Base-by-base conservation (phyloP, 208 protist genomes). In the Leishmania braziliensis region DNA sequence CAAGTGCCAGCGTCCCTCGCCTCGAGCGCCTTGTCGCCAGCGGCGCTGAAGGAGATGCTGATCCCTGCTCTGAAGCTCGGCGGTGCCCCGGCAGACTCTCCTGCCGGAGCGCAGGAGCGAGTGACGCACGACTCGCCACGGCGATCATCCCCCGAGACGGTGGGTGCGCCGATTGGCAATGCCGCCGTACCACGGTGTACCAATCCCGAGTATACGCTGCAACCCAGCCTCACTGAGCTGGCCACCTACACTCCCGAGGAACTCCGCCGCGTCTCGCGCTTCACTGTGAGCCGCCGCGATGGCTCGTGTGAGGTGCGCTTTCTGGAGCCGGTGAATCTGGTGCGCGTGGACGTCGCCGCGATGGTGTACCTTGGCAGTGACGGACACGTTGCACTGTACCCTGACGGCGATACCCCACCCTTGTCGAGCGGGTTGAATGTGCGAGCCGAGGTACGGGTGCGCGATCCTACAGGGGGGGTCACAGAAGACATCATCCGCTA, bases 271-370 rank as follows among this genome's bases (percentile, higher is more conserved):
- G 87, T 98, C 18, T 54, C 78, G 16, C 72, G 87, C 75, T 95
- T 98, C 74, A 79, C 76, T 23, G 80, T 95, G 33, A 81, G 86
- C 56, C 88, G 90, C 10, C 84, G 87, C 51, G 93, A 97, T 83
- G 92, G 89, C 50, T 88, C 90, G 65, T 91, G 83, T 63, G 87
- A 86, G 33, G 77, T 98, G 5, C 76, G 78, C 36, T 98, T 98
- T 81, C 81, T 94, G 51, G 90, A 92, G 26, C 92, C 93, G 36
- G 95, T 98, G n/a, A 96, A 96, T 74, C 77, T 98, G 48, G 86
- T 95, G 72, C 84, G 90, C 39, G 86, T 88, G 26, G 92, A 97
- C 43, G 80, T 98, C 39, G 85, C 84, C 20, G 90, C 92, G 9
- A 86, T 85, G 46, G 33, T 98, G 50, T 69, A 75, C 14, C 87